phyloP scores from a whole-genome alignment of 2,329 filamentous ascomycete species.

The Cordyceps javanica region DNA sequence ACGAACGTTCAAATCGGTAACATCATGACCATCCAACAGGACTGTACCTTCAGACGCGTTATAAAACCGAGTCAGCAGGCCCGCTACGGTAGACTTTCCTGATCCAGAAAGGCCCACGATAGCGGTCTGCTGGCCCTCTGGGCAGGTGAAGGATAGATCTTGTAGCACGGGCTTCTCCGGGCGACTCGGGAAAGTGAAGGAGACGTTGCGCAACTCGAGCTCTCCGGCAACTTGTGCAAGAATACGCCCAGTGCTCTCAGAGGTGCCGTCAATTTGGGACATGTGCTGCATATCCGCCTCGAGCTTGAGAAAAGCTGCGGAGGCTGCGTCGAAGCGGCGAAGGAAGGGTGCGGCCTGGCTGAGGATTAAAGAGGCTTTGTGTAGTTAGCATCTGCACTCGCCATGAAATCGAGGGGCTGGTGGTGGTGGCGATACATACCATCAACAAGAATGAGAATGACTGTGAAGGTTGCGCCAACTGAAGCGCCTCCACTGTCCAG shows the following conservation, averaged over 20 bases:
- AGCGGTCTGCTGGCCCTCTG: constrained; percentile 37
- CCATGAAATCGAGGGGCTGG: too few relatives aligned
- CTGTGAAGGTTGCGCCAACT: constrained; percentile 42
- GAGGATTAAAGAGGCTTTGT: too few relatives aligned
- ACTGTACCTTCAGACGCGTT: constrained; percentile 34
- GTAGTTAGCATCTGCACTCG: too few relatives aligned
- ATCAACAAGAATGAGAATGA: constrained; percentile 49
- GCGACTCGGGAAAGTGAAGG: constrained; percentile 30
- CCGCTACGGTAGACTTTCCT: constrained; percentile 41
- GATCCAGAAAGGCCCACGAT: constrained; percentile 45
- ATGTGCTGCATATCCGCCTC: too few relatives aligned
- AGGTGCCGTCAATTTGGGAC: constrained; percentile 35
- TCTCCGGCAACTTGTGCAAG: too few relatives aligned
- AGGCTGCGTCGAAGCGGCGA: too few relatives aligned
- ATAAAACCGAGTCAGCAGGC: constrained; percentile 37
- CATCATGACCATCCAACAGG: constrained; percentile 28
- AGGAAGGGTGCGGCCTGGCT: too few relatives aligned
- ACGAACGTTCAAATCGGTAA: constrained; percentile 30
- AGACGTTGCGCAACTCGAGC: constrained; percentile 29
- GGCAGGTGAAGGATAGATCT: constrained; percentile 27
- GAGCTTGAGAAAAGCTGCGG: too few relatives aligned
- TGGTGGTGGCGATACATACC: too few relatives aligned
- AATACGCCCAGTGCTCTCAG: too few relatives aligned
- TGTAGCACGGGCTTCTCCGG: constrained; percentile 29
- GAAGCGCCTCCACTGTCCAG: constrained; percentile 28